Evolutionary conservation across 495 filamentous ascomycete genomes (phyloP).

Genomic region (Coniosporium apollinis): DNA sequence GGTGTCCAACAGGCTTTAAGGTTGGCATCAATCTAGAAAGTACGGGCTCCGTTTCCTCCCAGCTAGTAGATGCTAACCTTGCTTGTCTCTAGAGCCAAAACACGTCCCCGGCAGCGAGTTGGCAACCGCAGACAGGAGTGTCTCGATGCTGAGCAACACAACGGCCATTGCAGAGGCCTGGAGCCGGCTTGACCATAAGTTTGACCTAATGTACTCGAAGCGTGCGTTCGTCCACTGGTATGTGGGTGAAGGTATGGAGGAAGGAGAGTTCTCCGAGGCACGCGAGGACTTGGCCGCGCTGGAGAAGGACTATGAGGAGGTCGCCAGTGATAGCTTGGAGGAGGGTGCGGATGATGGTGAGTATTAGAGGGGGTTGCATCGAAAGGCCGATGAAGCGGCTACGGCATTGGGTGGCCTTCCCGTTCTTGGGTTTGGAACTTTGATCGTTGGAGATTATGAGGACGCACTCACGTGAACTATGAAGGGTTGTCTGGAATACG

Average conservation of each 20-base stretch:
- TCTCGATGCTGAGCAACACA: constrained; percentile 85
- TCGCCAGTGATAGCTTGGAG: constrained; percentile 55
- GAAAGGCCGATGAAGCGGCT: no score
- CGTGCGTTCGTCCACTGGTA: constrained; percentile 94
- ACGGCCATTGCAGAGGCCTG: constrained; percentile 85
- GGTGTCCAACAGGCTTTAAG: constrained; percentile 96
- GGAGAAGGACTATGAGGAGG: constrained; percentile 87
- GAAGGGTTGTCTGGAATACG: no score
- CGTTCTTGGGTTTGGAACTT: constrained; percentile 9
- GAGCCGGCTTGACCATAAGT: constrained; percentile 79
- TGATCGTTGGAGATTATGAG: no score
- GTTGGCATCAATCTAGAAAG: constrained; percentile 68
- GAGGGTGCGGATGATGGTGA: constrained; percentile 49
- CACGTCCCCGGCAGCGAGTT: constrained; percentile 63
- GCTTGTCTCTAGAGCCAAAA: constrained; percentile 48
- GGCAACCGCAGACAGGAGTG: constrained; percentile 69
- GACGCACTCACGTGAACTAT: no score
- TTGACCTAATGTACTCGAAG: constrained; percentile 95
- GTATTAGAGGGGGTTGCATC: constrained; percentile 34
- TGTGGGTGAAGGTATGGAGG: constrained; percentile 91
- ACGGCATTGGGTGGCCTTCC: no score
- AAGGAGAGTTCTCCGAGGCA: constrained; percentile 84
- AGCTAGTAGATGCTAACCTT: constrained; percentile 2
- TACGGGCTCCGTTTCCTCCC: not conserved
- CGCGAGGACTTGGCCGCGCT: constrained; percentile 79